These are phyloP conservation scores for Yamadazyma diospyri DNA, from an alignment of 1,139 yeast species.

Conservation along the genomic window DNA sequence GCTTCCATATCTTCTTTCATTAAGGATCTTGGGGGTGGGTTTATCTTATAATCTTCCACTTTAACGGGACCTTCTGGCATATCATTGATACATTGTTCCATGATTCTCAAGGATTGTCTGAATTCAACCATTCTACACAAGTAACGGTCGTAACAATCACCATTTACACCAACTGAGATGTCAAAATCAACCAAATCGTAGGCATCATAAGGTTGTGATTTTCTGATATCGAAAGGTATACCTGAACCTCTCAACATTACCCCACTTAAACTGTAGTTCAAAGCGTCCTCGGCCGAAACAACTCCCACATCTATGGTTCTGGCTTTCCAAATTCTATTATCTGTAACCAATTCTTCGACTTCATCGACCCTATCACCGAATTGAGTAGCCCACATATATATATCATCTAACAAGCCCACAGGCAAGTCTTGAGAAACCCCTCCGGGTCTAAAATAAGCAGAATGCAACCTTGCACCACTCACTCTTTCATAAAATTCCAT, in stretches of 20 bases:
- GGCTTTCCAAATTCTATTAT: constrained; percentile 90
- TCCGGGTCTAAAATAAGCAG: constrained; percentile 89
- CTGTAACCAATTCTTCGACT: constrained; percentile 84
- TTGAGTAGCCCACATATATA: constrained; percentile 95
- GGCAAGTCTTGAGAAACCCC: constrained; percentile 91
- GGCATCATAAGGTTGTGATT: constrained; percentile 88
- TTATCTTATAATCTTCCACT: constrained; percentile 84
- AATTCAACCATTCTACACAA: constrained; percentile 87
- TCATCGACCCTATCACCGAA: constrained; percentile 92
- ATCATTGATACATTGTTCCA: constrained; percentile 85
- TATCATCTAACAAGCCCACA: constrained; percentile 81
- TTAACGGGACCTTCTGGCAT: constrained; percentile 93
- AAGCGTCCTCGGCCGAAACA: constrained; percentile 82
- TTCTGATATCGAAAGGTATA: constrained; percentile 82
- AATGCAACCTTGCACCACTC: constrained; percentile 85
- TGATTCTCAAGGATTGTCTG: constrained; percentile 85
- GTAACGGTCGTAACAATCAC: constrained; percentile 91
- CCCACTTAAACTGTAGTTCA: constrained; percentile 77
- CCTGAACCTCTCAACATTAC: constrained; percentile 93
- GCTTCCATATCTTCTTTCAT: constrained; percentile 97
- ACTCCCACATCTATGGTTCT: constrained; percentile 81
- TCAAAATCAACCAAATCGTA: constrained; percentile 85
- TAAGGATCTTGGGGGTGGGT: constrained; percentile 75
- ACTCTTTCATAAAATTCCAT: constrained; percentile 94
- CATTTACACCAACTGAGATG: constrained; percentile 80